A percentile compares a stretch with the other conserved stretches of the same genome.
phyloP scores from a whole-genome alignment of 495 filamentous ascomycete species.

The Lophiostoma macrostomum region DNA sequence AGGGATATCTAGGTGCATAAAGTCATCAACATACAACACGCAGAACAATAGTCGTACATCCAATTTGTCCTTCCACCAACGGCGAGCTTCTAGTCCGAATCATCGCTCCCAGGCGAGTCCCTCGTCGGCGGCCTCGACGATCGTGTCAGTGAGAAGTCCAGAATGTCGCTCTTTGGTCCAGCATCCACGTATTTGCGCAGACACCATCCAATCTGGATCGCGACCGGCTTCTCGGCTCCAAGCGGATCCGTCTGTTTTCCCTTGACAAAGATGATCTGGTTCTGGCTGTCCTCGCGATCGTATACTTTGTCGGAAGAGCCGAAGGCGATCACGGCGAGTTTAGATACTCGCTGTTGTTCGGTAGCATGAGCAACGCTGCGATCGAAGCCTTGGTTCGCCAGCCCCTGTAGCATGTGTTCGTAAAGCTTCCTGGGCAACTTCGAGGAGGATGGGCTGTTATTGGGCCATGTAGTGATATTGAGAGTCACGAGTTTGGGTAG shows the following conservation, averaged over 20 bases:
- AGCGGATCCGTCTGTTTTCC: conserved; percentile 34
- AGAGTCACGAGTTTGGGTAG: conserved; percentile 39
- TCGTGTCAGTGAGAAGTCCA: conserved; percentile 38
- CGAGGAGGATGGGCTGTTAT: conserved; percentile 35
- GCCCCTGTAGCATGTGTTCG: conserved; percentile 37
- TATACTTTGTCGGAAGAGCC: conserved; percentile 41
- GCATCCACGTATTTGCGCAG: conserved; percentile 39
- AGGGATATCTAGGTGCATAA: conserved; percentile 7
- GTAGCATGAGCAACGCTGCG: conserved; percentile 7
- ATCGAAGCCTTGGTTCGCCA: conserved; percentile 37
- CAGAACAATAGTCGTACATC: too few species aligned
- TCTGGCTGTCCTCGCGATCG: conserved; percentile 41
- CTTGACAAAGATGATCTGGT: conserved; percentile 42
- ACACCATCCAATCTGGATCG: conserved; percentile 39
- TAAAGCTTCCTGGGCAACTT: conserved; percentile 38
- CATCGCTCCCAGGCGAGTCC: conserved; percentile 27
- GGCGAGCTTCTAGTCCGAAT: conserved; percentile 12
- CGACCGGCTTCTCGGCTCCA: conserved; percentile 30
- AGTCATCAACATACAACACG: not conserved
- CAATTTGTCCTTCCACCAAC: too few species aligned
- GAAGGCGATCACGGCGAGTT: conserved; percentile 41
- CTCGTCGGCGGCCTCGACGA: conserved; percentile 30
- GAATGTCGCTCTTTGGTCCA: conserved; percentile 36
- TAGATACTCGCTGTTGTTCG: conserved; percentile 17
- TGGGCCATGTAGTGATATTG: conserved; percentile 44